Percentiles rank a stretch among this genome's conserved stretches.
Conservation (phyloP, 2,329 filamentous ascomycete genomes). For the Monosporascus sp. region DNA sequence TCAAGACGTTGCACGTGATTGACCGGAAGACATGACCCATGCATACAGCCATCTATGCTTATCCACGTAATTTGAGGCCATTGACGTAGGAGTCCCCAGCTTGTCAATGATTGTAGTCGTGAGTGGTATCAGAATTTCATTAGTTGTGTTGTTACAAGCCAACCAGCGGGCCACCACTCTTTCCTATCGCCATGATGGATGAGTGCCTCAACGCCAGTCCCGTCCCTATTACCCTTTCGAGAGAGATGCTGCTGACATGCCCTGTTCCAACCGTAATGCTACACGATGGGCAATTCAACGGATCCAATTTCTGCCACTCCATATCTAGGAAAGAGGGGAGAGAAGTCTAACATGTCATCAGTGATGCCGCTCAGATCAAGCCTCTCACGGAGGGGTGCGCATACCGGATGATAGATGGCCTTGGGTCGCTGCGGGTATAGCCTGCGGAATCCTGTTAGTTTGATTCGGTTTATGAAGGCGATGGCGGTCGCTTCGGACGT, state of each 20-base stretch:
- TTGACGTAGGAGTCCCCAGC: too few species aligned
- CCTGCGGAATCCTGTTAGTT: constrained; percentile 42
- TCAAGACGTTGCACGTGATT: too few species aligned
- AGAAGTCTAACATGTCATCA: constrained; percentile 44
- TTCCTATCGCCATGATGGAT: constrained; percentile 1
- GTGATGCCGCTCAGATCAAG: background rate
- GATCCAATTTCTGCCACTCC: background rate
- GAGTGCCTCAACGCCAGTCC: constrained; percentile 7
- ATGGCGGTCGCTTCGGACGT: background rate
- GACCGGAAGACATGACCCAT: too few species aligned
- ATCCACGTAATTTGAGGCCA: too few species aligned
- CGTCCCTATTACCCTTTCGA: constrained; percentile 2
- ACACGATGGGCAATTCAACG: constrained; percentile 8
- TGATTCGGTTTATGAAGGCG: constrained; percentile 1
- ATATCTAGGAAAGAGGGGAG: constrained; percentile 55
- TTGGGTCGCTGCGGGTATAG: constrained; percentile 90
- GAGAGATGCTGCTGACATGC: constrained; percentile 3
- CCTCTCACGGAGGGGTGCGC: constrained; percentile 7
- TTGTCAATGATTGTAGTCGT: background rate
- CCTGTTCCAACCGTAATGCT: constrained; percentile 4
- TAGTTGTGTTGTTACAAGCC: constrained; percentile 20
- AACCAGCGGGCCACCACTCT: constrained; percentile 2
- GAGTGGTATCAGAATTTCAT: constrained; percentile 18
- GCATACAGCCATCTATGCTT: too few species aligned
- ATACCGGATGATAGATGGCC: constrained; percentile 64